Conservation (phyloP, 345 rosid species). For the Crucihimalaya himalaica region DNA sequence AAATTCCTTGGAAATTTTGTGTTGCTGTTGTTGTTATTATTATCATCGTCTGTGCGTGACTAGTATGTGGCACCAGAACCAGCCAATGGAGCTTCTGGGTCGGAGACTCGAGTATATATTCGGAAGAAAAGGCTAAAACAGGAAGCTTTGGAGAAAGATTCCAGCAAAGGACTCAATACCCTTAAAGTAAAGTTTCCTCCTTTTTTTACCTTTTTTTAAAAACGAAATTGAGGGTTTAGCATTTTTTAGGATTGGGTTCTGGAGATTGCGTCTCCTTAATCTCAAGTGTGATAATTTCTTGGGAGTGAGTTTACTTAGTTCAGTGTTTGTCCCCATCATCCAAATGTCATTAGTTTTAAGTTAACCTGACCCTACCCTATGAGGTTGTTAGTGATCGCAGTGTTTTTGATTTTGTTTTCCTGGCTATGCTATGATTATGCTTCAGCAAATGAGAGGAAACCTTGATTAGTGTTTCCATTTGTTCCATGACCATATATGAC, state of each 20-base stretch:
- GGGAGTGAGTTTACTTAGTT: background rate
- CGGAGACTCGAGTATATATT: constrained; percentile 54
- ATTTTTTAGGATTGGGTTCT: background rate
- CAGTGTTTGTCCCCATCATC: background rate
- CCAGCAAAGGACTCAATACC: constrained; percentile 24
- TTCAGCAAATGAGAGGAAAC: constrained; percentile 5
- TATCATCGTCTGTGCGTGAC: background rate
- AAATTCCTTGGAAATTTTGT: background rate
- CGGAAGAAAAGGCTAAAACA: constrained; percentile 58
- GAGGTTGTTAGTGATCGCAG: background rate
- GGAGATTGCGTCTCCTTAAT: constrained; percentile 2
- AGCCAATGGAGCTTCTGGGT: constrained; percentile 29
- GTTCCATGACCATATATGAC: background rate
- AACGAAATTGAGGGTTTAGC: background rate
- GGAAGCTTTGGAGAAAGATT: constrained; percentile 39
- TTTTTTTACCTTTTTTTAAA: background rate
- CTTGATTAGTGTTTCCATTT: constrained; percentile 8
- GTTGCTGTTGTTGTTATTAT: background rate
- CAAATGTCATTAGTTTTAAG: background rate
- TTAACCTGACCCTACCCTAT: background rate
- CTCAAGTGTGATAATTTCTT: background rate
- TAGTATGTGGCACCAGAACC: constrained; percentile 7
- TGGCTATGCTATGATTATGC: too few relatives aligned
- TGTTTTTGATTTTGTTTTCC: background rate
- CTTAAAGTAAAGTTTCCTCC: constrained; percentile 16